phyloP scores from a whole-genome alignment of 2,329 filamentous ascomycete genomes.

The Calcarisporium arbuscula region DNA sequence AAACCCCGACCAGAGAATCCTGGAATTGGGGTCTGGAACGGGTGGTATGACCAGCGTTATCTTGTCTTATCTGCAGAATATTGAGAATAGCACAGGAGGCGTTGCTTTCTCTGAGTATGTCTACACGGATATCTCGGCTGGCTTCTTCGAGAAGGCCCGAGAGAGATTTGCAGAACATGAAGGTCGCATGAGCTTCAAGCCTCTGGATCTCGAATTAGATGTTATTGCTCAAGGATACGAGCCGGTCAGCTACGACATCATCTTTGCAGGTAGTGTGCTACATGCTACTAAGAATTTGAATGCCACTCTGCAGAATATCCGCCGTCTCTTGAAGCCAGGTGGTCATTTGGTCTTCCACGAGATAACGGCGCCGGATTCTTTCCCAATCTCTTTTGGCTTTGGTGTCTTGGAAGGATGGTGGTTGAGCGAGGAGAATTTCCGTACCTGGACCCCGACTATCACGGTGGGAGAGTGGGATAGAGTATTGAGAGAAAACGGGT shows the following conservation, averaged over 20 bases:
- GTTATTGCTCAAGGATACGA: slow-evolving; percentile 12
- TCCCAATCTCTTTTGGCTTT: slow-evolving; percentile 14
- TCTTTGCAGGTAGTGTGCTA: slow-evolving; percentile 21
- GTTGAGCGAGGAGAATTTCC: slow-evolving; percentile 19
- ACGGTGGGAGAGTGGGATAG: slow-evolving; percentile 7
- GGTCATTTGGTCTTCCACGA: slow-evolving; percentile 22
- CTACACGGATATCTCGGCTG: slow-evolving; percentile 32
- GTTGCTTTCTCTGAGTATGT: slow-evolving; percentile 24
- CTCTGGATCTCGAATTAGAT: slow-evolving; percentile 14
- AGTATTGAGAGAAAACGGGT: slow-evolving; percentile 5
- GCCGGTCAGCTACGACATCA: slow-evolving; percentile 12
- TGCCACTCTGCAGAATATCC: slow-evolving; percentile 13
- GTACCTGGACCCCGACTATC: not conserved
- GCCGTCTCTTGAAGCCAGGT: slow-evolving; percentile 18
- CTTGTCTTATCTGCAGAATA: slow-evolving; percentile 14
- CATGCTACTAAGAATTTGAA: slow-evolving; percentile 23
- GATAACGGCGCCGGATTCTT: slow-evolving; percentile 11
- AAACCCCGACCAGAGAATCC: slow-evolving; percentile 25
- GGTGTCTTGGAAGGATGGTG: slow-evolving; percentile 30
- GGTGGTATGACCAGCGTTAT: slow-evolving; percentile 25
- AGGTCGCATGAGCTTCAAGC: no score
- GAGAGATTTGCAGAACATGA: no score
- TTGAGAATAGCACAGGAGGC: slow-evolving; percentile 12
- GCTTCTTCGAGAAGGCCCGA: slow-evolving; percentile 23
- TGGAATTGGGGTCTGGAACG: slow-evolving; percentile 35